Conservation (phyloP, 202 grass and related monocot species). For the Sporobolus alterniflorus region DNA sequence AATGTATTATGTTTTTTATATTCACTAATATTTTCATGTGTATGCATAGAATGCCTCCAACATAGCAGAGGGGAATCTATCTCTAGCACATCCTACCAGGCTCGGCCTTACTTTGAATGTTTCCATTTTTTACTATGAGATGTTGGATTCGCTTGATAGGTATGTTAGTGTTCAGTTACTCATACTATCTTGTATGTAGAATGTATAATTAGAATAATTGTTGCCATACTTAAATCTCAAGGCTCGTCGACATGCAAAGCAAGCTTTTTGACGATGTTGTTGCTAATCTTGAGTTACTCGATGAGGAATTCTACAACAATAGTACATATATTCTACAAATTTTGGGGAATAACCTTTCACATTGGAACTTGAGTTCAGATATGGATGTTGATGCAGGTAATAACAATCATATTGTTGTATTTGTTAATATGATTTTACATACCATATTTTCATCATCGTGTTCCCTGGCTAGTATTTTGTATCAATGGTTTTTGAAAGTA, state of each 20-base stretch:
- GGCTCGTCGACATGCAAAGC: slow-evolving; percentile 64
- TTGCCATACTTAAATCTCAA: slow-evolving; percentile 29
- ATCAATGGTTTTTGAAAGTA: neutral
- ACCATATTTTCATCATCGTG: neutral
- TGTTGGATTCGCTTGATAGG: slow-evolving; percentile 77
- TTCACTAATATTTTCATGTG: neutral
- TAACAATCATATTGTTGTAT: neutral
- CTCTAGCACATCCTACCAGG: slow-evolving; percentile 61
- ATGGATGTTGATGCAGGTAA: slow-evolving; percentile 68
- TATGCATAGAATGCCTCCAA: slow-evolving; percentile 52
- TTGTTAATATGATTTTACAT: neutral
- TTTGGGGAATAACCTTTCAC: slow-evolving; percentile 63
- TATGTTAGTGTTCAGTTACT: slow-evolving; percentile 29
- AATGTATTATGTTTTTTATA: neutral
- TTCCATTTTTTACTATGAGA: slow-evolving; percentile 74
- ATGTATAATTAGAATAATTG: neutral
- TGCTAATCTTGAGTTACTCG: slow-evolving; percentile 54
- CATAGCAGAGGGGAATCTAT: slow-evolving; percentile 57
- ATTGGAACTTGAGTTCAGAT: slow-evolving; percentile 55
- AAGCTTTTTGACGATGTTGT: slow-evolving; percentile 76
- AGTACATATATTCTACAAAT: slow-evolving; percentile 67
- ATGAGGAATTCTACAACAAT: slow-evolving; percentile 64
- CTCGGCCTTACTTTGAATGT: slow-evolving; percentile 70
- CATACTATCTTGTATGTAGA: neutral
- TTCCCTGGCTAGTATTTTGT: neutral